Base-by-base conservation (phyloP, 2,329 filamentous ascomycete genomes). In the Alternaria hordeiaustralica region DNA sequence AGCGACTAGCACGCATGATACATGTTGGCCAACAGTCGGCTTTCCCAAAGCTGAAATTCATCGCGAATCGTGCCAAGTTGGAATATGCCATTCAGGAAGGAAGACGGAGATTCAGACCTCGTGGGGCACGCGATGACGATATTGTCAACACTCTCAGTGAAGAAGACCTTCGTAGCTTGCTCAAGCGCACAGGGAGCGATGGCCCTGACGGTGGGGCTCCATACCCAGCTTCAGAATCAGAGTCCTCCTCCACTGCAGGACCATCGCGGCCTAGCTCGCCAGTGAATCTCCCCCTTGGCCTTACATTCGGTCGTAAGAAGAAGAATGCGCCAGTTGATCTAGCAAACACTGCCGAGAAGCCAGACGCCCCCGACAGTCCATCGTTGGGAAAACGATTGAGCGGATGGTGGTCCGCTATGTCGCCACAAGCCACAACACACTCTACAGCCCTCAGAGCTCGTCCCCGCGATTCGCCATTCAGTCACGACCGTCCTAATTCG, bases 41-140 rank as follows among this genome's bases (percentile, higher is more conserved):
- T 1, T 99, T 96, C 76, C 93, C 96, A 0, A 97, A 96, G 78
- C 85, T 99, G 55, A 92, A 96, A 75, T 99, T 98, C 75, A 88
- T 98, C 63, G 88, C 87, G 23, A 99, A 99, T 77, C 84, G 96
- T 55, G 87, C 97, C 69, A 93, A 92, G 73, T 84, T 97, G 9
- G 96, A 99, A 81, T 86, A 90, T 54, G 76, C 88, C 8, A 87
- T 90, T 53, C 84, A 88, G 64, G 81, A 87, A 67, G 88, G 88
- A 3, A 78, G 88, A 2, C 77, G 81, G n/a, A 78, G 79, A 21
- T 82, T 80, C 44, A 78, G 76, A 20, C 71, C 73, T 26, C 68
- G 70, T 7, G 69, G 77, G 10, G 68, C 67, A 26, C 75, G 75
- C 44, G 76, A 79, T 53, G 71, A 70, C 62, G 70, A 79, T 55